A percentile compares a stretch with the other conserved stretches of the same genome.
phyloP scores from a whole-genome alignment of 2,329 filamentous ascomycete genomes.

The Cryphonectria naterciae region DNA sequence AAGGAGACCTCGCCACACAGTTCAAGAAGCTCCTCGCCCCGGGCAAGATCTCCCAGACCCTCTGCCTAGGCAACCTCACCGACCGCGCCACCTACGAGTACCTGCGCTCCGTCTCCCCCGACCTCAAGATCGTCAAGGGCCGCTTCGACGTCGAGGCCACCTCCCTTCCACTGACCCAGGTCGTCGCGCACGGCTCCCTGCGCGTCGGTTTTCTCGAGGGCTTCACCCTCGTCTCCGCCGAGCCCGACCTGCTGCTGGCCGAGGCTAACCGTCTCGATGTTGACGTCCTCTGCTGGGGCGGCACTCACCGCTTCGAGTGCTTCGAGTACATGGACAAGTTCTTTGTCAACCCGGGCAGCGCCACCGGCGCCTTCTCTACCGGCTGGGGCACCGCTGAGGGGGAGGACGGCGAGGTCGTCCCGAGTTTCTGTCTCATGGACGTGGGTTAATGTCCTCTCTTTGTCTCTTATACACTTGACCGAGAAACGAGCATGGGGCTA shows the following conservation, averaged over 20 bases:
- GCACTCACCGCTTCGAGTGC: constrained; percentile 70
- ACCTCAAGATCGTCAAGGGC: constrained; percentile 71
- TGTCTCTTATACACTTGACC: background rate
- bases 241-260: constrained; percentile 68
- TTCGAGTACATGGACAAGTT: constrained; percentile 78
- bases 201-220: constrained; percentile 71
- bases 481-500: background rate
- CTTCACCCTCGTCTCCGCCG: constrained; percentile 69
- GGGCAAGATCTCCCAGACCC: constrained; percentile 80
- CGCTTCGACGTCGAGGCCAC: constrained; percentile 70
- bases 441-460: constrained; percentile 59
- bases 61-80: constrained; percentile 80
- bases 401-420: constrained; percentile 73
- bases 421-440: constrained; percentile 98
- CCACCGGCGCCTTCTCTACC: constrained; percentile 65
- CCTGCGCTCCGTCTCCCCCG: constrained; percentile 73
- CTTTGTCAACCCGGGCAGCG: constrained; percentile 71
- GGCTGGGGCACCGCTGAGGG: constrained; percentile 62
- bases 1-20: constrained; percentile 37
- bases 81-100: constrained; percentile 82
- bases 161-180: constrained; percentile 66
- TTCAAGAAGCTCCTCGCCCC: constrained; percentile 85
- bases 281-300: constrained; percentile 71
- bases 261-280: constrained; percentile 71
- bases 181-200: constrained; percentile 67